phyloP scores from a whole-genome alignment of 2,329 filamentous ascomycete species.

The Hysterium pulicare region DNA sequence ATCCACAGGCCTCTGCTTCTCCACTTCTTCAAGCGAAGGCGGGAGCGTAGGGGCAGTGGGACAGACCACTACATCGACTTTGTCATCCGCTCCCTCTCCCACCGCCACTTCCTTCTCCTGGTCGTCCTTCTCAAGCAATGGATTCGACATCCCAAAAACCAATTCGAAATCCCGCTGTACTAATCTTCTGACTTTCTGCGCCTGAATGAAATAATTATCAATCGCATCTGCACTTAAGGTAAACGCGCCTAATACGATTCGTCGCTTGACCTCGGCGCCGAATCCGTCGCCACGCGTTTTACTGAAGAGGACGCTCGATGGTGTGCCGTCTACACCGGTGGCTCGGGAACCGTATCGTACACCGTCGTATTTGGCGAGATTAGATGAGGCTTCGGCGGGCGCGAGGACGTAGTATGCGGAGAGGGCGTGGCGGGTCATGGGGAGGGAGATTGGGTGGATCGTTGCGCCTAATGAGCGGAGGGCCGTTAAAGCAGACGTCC shows the following conservation, averaged over 20 bases:
- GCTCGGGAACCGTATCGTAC: slow-evolving; percentile 77
- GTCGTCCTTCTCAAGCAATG: slow-evolving; percentile 53
- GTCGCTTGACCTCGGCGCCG: slow-evolving; percentile 77
- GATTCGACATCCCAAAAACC: slow-evolving; percentile 69
- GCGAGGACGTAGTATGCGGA: slow-evolving; percentile 95
- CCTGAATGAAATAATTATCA: slow-evolving; percentile 95
- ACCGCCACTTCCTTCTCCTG: slow-evolving; percentile 38
- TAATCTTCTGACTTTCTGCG: slow-evolving; percentile 79
- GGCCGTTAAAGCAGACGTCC: slow-evolving; percentile 59
- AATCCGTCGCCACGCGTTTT: slow-evolving; percentile 71
- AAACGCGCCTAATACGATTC: slow-evolving; percentile 87
- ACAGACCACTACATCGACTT: slow-evolving; percentile 82
- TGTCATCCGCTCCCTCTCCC: slow-evolving; percentile 51
- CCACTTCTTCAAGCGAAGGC: slow-evolving; percentile 60
- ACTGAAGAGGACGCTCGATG: slow-evolving; percentile 60
- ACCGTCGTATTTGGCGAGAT: slow-evolving; percentile 94
- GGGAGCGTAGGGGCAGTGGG: slow-evolving; percentile 80
- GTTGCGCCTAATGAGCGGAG: slow-evolving; percentile 65
- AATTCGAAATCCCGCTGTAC: slow-evolving; percentile 84
- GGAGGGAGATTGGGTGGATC: slow-evolving; percentile 74
- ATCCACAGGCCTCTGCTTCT: slow-evolving; percentile 58
- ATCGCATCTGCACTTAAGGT: slow-evolving; percentile 85
- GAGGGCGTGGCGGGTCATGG: slow-evolving; percentile 78
- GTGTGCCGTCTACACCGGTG: slow-evolving; percentile 52
- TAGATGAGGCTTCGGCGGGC: slow-evolving; percentile 91